These are phyloP conservation scores for Cryptococcus sp. DNA, from an alignment of 1,284 basidiomycete species.

Conservation along the genomic window DNA sequence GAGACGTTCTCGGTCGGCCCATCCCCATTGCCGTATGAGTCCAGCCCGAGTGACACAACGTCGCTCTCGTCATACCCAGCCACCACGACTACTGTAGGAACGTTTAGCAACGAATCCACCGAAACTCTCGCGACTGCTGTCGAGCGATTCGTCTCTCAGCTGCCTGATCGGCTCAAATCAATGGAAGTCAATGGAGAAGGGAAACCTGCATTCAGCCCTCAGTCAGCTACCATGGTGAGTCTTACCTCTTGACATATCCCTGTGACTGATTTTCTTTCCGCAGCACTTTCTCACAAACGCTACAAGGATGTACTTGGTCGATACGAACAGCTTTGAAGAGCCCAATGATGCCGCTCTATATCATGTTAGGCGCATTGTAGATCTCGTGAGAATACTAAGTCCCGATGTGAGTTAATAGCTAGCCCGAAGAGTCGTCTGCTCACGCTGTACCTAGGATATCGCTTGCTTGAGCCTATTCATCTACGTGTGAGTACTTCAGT, in stretches of 20 bases:
- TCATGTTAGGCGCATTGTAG: constrained; percentile 16
- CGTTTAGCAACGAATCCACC: too few species aligned
- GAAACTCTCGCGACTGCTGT: not conserved
- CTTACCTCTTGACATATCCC: not conserved
- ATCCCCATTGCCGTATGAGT: too few species aligned
- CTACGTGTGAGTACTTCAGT: constrained; percentile 6
- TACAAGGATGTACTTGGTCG: constrained; percentile 16
- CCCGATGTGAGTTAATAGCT: constrained; percentile 2
- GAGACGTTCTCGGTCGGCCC: too few species aligned
- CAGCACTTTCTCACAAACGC: constrained; percentile 18
- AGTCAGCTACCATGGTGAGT: constrained; percentile 9
- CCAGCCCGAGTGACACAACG: too few species aligned
- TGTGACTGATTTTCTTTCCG: not conserved
- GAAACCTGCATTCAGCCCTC: not conserved
- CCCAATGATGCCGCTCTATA: constrained; percentile 21
- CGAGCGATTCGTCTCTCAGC: constrained; percentile 1
- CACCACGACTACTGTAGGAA: too few species aligned
- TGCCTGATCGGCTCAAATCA: constrained; percentile 6
- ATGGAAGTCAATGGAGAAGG: not conserved
- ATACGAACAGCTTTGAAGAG: constrained; percentile 13
- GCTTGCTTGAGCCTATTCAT: not conserved
- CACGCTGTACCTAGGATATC: constrained; percentile 1
- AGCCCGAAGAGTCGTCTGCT: not conserved
- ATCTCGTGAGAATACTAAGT: constrained; percentile 12
- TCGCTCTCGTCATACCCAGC: too few species aligned